Conservation (phyloP, 441 rosid species). For the Kokia cookei region DNA sequence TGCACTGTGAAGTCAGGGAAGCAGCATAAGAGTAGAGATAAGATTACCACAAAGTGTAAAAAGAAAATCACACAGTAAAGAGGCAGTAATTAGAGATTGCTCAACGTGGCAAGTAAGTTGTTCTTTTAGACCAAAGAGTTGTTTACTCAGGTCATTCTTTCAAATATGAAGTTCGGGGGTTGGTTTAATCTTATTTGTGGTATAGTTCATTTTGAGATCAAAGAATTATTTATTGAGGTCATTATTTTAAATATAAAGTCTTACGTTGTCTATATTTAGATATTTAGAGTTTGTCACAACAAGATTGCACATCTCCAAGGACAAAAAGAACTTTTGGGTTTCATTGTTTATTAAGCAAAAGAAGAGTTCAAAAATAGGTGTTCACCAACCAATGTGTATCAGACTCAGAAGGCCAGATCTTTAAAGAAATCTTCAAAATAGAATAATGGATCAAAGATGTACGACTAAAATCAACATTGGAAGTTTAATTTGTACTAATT, state of each 20-base stretch:
- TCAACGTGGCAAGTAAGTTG: neutral
- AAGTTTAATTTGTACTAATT: too few species aligned
- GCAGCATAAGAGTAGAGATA: neutral
- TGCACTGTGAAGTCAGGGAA: conserved; percentile 32
- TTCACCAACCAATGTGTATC: neutral
- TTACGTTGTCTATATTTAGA: too few species aligned
- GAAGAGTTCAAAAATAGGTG: conserved; percentile 1
- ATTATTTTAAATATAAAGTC: neutral
- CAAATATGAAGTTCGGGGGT: neutral
- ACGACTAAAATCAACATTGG: too few species aligned
- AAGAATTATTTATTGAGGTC: too few species aligned
- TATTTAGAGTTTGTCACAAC: too few species aligned
- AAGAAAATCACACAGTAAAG: conserved; percentile 1
- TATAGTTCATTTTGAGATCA: too few species aligned
- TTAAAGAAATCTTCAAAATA: neutral
- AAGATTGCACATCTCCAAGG: too few species aligned
- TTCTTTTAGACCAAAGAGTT: neutral
- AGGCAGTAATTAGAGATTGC: neutral
- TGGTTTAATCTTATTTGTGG: too few species aligned
- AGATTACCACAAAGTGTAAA: neutral
- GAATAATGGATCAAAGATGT: too few species aligned
- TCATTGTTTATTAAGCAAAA: neutral
- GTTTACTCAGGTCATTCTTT: neutral
- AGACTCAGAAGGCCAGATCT: neutral
- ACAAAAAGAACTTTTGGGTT: neutral